Evolutionary conservation across 139 green algal genomes (phyloP).

Genomic region (Choricystis sp.): DNA sequence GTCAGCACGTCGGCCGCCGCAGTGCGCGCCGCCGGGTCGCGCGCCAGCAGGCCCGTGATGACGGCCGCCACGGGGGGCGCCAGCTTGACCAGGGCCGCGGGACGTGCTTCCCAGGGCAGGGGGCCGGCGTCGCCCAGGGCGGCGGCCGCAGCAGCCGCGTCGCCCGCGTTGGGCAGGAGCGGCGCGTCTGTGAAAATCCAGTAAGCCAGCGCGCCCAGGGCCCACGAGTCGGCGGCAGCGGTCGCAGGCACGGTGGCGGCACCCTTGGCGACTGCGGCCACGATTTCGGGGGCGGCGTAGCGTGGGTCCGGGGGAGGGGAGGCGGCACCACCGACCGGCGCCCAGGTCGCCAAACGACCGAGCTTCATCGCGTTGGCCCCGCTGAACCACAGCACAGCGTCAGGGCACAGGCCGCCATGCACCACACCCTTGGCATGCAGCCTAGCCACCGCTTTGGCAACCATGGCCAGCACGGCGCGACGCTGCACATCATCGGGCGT

Average conservation of each 20-base stretch:
- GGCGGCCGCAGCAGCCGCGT: not conserved
- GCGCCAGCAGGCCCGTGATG: not conserved
- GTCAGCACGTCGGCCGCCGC: not conserved
- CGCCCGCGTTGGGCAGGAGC: not conserved
- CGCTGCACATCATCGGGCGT: not conserved
- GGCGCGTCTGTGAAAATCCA: not conserved
- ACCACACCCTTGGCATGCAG: not conserved
- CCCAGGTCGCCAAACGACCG: not conserved
- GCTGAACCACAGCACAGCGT: not conserved
- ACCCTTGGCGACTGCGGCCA: not conserved
- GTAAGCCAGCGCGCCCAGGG: not conserved
- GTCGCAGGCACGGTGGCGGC: not conserved
- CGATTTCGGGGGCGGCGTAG: not conserved
- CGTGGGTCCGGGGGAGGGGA: too few relatives aligned
- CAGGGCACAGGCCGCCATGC: not conserved
- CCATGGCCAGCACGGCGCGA: not conserved
- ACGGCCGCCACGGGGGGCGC: too few relatives aligned
- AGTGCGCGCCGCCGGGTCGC: not conserved
- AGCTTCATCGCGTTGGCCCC: not conserved
- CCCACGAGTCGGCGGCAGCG: not conserved
- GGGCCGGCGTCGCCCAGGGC: not conserved
- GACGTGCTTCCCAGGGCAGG: not conserved
- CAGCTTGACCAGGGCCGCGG: not conserved
- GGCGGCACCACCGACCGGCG: too few relatives aligned
- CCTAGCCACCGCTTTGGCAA: not conserved